Base-by-base conservation (phyloP, 202 grass and related monocot genomes). In the Tripidium arundinaceum region DNA sequence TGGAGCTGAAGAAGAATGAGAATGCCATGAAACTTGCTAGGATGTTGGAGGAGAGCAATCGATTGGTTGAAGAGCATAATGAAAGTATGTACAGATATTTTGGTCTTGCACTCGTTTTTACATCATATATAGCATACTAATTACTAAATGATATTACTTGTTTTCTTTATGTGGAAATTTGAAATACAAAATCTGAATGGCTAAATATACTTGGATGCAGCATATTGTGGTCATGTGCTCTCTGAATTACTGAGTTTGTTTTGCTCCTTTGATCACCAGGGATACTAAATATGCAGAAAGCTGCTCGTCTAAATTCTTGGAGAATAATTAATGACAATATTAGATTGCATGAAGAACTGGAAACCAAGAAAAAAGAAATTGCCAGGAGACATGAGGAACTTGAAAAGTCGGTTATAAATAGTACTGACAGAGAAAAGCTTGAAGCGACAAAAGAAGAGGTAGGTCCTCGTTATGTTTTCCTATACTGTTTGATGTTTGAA, bases 21-120 rank as follows among this genome's bases (percentile, higher is more conserved):
- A 90, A 54, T 75, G 34, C 22, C 18, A 57, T 81, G 26, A 83
- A 75, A 42, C 85, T 93, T 81, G 61, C 86, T 37, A 68, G 69
- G 33, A 74, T 78, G 79, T 90, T 93, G 79, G 55, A 88, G 18
- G 81, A 88, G 43, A 88, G 68, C 26, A 76, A 93, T 78, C 36
- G 8, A 27, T 43, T 88, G 27, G 38, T 78, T 40, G 79, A 90
- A 80, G 71, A 79, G 76, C 81, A 84, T 67, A 83, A 90, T 26
- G 40, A 84, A 86, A 84, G 91, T 93, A 61, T 4, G 85, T 47
- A 68, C 19, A 18, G 0, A 65, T 50, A 26, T 55, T 46, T 83
- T 0, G 25, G 21, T 71, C 25, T 9, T 70, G 8, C 40, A 26
- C 47, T 6, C 24, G 10, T 58, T 68, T 71, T 81, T 61, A 11